Evolutionary conservation across 805 yeast genomes (phyloP), one percentile per base, ranked within the genome.

Genomic region (Metschnikowia gelsemii): DNA sequence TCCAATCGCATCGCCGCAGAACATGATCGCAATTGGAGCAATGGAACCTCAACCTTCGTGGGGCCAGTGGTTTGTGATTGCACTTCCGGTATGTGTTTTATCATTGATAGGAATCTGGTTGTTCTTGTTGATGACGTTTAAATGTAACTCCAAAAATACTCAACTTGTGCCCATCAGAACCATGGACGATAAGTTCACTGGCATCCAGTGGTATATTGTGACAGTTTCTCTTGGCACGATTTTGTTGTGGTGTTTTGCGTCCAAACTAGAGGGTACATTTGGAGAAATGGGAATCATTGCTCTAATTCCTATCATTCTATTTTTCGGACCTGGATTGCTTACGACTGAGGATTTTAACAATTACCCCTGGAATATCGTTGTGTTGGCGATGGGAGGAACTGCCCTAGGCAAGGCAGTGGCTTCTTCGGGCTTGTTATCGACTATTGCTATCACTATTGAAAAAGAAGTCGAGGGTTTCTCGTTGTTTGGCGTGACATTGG

Each of bases 21-120:
- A 75, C 41, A 73, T 75, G 64, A 67, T 75, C 42, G 79, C 80
- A 14, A 72, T 75, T 42, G 78, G 75, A 24, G 68, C 77, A 17
- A 68, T 75, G 70, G 61, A 57, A 19, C 80, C 80, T 1, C 72
- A 63, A 34, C 80, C 80, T 6, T 63, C 73, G 3, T 75, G 80
- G 80, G 80, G 79, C 16, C 69, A 75, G 49, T 75, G 80, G 80
- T 75, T 75, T 54, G 74, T 71, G 6, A 64, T 75, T 45, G 71
- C 79, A 2, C 57, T 74, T 27, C 80, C 80, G 3, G 66, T 73
- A 4, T 67, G 73, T 46, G 45, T 70, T 1, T 43, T 74, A 16
- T 62, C 72, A 14, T 59, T 73, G 39, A 40, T 72, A 14, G 56
- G 72, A 43, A 57, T 59, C 59, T 70, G 75, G 75, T 73, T 68